A percentile compares a stretch with the other conserved stretches of the same genome.
These are phyloP conservation scores for Fomitopsis schrenkii DNA, from an alignment of 1,284 basidiomycete species.

Conservation along the genomic window DNA sequence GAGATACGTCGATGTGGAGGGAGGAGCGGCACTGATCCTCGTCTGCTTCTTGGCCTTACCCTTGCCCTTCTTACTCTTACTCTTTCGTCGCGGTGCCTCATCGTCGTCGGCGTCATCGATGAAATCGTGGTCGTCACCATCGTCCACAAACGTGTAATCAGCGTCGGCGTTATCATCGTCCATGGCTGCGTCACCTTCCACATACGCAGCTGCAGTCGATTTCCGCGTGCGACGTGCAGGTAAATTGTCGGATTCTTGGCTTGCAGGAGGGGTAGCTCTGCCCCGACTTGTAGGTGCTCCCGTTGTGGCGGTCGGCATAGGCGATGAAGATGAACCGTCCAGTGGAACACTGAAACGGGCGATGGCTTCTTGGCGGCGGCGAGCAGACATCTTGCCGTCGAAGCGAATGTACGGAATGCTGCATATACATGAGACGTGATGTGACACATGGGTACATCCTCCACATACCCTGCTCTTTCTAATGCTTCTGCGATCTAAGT, in stretches of 20 bases:
- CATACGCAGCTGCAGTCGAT: constrained; percentile 11
- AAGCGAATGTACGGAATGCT: constrained; percentile 78
- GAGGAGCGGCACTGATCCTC: constrained; percentile 8
- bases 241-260: neutral
- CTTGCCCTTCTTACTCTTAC: constrained; percentile 28
- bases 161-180: constrained; percentile 27
- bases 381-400: constrained; percentile 79
- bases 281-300: constrained; percentile 7
- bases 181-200: constrained; percentile 12
- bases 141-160: constrained; percentile 27
- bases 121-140: constrained; percentile 38
- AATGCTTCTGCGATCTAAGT: constrained; percentile 66
- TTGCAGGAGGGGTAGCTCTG: constrained; percentile 2
- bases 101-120: constrained; percentile 39
- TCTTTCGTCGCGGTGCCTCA: constrained; percentile 14
- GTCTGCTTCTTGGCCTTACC: constrained; percentile 36
- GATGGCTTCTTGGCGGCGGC: constrained; percentile 73
- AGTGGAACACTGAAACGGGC: constrained; percentile 69
- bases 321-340: constrained; percentile 28
- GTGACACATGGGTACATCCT: neutral
- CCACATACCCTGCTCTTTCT: constrained; percentile 54
- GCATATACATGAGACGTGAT: constrained; percentile 14
- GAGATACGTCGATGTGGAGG: neutral
- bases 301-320: constrained; percentile 2
- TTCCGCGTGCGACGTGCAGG: constrained; percentile 18